Conservation (phyloP, 306 rosid species). For the Lablab purpureus region DNA sequence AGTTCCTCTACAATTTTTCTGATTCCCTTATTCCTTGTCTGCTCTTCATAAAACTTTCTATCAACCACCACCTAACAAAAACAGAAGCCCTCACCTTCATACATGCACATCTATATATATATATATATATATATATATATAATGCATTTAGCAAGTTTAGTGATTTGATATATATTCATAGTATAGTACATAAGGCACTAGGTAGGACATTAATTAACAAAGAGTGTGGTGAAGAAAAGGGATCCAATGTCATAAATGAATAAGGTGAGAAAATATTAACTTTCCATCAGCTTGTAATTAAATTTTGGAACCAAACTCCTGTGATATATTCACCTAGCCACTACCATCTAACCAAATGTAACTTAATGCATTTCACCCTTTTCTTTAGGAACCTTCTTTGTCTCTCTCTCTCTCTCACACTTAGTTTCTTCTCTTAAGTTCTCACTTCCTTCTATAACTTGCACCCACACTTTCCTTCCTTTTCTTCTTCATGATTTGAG, state of each 20-base stretch:
- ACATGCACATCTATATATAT: too few relatives aligned
- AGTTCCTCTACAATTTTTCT: too few relatives aligned
- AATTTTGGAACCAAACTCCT: slow-evolving; percentile 51
- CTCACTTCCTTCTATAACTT: background rate
- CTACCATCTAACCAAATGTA: background rate
- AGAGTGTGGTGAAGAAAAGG: background rate
- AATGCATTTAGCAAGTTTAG: background rate
- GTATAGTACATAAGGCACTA: background rate
- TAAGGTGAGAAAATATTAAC: slow-evolving; percentile 44
- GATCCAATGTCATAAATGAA: slow-evolving; percentile 43
- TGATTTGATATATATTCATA: background rate
- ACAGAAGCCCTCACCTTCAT: too few relatives aligned
- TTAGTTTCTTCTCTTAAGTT: background rate
- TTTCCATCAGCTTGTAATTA: slow-evolving; percentile 43
- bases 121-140: too few relatives aligned
- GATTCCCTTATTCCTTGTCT: too few relatives aligned
- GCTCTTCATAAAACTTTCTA: too few relatives aligned
- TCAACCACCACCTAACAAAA: too few relatives aligned
- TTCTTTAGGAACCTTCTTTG: background rate
- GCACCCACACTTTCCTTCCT: too few relatives aligned
- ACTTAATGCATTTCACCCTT: slow-evolving; percentile 5
- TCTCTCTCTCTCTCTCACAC: background rate
- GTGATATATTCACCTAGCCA: background rate
- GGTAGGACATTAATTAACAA: background rate
- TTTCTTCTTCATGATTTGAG: background rate